These are phyloP conservation scores for Clitopilus passeckerianus DNA, from an alignment of 768 basidiomycete species.

Conservation along the genomic window DNA sequence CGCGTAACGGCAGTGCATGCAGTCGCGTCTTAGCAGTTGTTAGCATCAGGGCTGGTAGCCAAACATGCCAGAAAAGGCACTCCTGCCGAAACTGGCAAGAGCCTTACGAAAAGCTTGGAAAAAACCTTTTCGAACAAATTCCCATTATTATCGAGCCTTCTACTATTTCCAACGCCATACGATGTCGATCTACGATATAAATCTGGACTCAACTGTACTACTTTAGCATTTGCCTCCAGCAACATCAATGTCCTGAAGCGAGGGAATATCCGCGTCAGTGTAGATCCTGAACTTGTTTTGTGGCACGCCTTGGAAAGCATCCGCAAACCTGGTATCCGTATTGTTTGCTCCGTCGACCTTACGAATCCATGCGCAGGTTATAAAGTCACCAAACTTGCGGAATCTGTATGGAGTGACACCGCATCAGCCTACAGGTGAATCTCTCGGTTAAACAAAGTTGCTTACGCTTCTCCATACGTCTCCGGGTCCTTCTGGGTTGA, in stretches of 20 bases:
- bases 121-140: too few relatives aligned
- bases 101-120: too few relatives aligned
- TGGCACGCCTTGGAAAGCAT: slow-evolving; percentile 27
- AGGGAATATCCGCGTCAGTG: slow-evolving; percentile 28
- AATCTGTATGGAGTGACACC: slow-evolving; percentile 17
- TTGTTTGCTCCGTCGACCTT: slow-evolving; percentile 38
- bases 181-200: too few relatives aligned
- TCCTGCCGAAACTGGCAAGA: neutral
- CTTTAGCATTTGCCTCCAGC: slow-evolving; percentile 30
- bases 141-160: too few relatives aligned
- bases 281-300: slow-evolving; percentile 26
- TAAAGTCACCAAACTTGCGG: slow-evolving; percentile 27
- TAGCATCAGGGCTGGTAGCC: neutral
- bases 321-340: slow-evolving; percentile 28
- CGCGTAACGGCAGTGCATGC: neutral
- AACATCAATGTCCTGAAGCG: slow-evolving; percentile 28
- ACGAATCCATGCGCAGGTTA: slow-evolving; percentile 39
- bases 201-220: too few relatives aligned
- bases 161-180: too few relatives aligned
- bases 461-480: slow-evolving; percentile 36
- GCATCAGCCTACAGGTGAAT: too few relatives aligned
- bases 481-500: slow-evolving; percentile 43
- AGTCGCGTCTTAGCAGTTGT: neutral
- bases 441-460: slow-evolving; percentile 1
- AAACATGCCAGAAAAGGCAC: neutral